phyloP scores from a whole-genome alignment of 176 grass and related monocot species.

The Metroxylon sagu region DNA sequence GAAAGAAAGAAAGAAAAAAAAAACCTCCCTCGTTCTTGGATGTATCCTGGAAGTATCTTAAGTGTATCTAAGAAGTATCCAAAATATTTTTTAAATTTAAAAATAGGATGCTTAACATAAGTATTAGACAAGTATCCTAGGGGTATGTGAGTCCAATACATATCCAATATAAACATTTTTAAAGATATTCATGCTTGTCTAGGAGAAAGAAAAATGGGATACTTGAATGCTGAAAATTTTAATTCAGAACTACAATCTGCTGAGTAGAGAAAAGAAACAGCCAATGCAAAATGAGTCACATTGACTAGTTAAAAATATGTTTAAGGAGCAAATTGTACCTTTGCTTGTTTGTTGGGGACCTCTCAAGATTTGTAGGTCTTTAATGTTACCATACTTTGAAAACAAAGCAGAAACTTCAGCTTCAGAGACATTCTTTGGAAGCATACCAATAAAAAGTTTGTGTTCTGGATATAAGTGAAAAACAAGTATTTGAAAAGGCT shows the following conservation, averaged over 20 bases:
- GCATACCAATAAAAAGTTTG: constrained; percentile 98
- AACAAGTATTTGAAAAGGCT: background rate
- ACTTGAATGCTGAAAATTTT: constrained; percentile 13
- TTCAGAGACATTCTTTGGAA: constrained; percentile 83
- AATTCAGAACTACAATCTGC: background rate
- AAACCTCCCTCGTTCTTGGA: too few relatives aligned
- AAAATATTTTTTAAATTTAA: too few relatives aligned
- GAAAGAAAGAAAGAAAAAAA: too few relatives aligned
- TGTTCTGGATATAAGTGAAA: constrained; percentile 48
- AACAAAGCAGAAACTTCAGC: constrained; percentile 65
- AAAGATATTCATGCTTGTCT: too few relatives aligned
- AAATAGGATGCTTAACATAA: too few relatives aligned
- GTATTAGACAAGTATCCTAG: too few relatives aligned
- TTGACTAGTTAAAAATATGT: constrained; percentile 5
- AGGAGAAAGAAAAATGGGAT: constrained; percentile 10
- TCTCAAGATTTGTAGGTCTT: constrained; percentile 90
- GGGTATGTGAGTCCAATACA: too few relatives aligned
- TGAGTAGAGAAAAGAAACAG: background rate
- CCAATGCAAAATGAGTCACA: background rate
- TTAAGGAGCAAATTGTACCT: constrained; percentile 36
- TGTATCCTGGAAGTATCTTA: too few relatives aligned
- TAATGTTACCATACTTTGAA: constrained; percentile 83
- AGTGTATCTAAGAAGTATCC: too few relatives aligned
- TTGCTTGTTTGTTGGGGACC: constrained; percentile 95
- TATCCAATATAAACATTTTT: too few relatives aligned